Conservation (phyloP, 768 basidiomycete species). For the Boletus rubescentipes region DNA sequence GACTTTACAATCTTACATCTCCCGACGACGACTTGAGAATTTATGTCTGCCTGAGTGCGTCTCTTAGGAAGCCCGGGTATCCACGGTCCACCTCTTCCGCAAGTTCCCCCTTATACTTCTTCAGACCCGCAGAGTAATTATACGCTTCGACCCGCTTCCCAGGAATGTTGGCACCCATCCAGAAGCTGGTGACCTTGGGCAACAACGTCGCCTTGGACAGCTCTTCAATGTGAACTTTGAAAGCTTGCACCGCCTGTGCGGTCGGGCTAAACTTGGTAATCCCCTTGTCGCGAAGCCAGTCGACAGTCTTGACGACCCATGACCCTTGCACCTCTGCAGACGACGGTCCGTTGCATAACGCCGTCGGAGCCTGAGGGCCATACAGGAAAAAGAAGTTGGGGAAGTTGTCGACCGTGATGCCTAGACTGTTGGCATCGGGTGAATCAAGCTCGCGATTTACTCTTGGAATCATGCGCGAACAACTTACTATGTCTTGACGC, state of each 20-base stretch:
- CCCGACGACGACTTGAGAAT: not conserved
- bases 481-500: slow-evolving; percentile 8
- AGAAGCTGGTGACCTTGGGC: slow-evolving; percentile 7
- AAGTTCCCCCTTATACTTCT: slow-evolving; percentile 12
- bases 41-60: not conserved
- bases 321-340: slow-evolving; percentile 4
- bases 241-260: not conserved
- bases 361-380: slow-evolving; percentile 11
- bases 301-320: slow-evolving; percentile 3
- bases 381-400: slow-evolving; percentile 8
- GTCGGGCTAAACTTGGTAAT: slow-evolving; percentile 10
- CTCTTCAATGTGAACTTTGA: not conserved
- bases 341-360: slow-evolving; percentile 3
- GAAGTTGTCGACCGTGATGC: slow-evolving; percentile 7
- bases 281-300: not conserved
- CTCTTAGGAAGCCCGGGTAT: slow-evolving; percentile 10
- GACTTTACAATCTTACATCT: not conserved
- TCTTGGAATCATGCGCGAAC: not conserved
- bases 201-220: not conserved
- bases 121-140: slow-evolving; percentile 3
- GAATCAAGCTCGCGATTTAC: not conserved
- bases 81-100: slow-evolving; percentile 5
- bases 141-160: slow-evolving; percentile 11
- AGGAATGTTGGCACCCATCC: slow-evolving; percentile 8
- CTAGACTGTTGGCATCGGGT: not conserved